Percentiles rank a stretch among this genome's conserved stretches.
Conservation (phyloP, 208 protist genomes). For the Phytomonas francai region DNA sequence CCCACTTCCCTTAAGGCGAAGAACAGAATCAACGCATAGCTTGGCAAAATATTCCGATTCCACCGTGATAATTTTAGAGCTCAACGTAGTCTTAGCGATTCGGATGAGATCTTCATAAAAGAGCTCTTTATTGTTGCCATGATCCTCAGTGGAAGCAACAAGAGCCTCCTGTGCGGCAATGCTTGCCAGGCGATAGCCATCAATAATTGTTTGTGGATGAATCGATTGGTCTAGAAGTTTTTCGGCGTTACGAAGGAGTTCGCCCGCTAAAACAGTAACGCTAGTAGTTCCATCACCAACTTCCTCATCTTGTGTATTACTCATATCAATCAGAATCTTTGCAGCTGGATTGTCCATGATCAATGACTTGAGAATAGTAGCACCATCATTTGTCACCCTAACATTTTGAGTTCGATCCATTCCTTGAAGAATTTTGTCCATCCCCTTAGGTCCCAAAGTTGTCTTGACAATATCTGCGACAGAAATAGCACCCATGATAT, state of each 20-base stretch:
- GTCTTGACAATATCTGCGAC: slow-evolving; percentile 98
- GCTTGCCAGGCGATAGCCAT: slow-evolving; percentile 87
- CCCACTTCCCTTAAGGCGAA: slow-evolving; percentile 91
- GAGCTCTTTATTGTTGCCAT: slow-evolving; percentile 74
- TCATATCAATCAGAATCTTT: slow-evolving; percentile 98
- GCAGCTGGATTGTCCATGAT: slow-evolving; percentile 98
- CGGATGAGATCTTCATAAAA: slow-evolving; percentile 97
- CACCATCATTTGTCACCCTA: slow-evolving; percentile 99
- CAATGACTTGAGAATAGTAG: slow-evolving; percentile 99
- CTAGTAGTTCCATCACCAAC: slow-evolving; percentile 99
- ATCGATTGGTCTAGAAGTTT: slow-evolving; percentile 96
- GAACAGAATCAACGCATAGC: slow-evolving; percentile 98
- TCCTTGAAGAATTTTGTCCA: slow-evolving; percentile 95
- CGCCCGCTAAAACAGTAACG: slow-evolving; percentile 98
- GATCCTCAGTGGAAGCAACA: slow-evolving; percentile 61
- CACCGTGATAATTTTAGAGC: slow-evolving; percentile 96
- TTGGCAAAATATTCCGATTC: slow-evolving; percentile 98
- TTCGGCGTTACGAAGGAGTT: slow-evolving; percentile 98
- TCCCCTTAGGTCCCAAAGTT: slow-evolving; percentile 99
- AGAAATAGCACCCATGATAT: slow-evolving; percentile 86
- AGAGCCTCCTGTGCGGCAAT: slow-evolving; percentile 83
- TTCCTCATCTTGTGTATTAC: slow-evolving; percentile 98
- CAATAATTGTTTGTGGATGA: slow-evolving; percentile 98
- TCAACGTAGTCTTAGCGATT: slow-evolving; percentile 99
- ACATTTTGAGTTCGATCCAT: slow-evolving; percentile 79